Evolutionary conservation across 768 basidiomycete genomes (phyloP), one percentile per base, ranked within the genome.

Genomic region (Termitomyces sp.): DNA sequence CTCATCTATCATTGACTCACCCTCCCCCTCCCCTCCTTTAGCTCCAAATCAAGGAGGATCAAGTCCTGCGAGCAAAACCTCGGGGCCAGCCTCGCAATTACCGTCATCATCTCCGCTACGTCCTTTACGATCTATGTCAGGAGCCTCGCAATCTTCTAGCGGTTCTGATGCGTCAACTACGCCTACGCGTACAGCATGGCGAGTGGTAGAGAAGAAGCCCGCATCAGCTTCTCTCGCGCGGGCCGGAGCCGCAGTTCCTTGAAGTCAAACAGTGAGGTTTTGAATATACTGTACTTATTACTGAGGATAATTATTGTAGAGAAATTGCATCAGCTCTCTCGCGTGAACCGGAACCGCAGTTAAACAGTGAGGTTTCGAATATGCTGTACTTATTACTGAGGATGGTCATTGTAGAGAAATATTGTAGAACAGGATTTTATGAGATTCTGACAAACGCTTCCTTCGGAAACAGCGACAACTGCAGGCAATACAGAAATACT

Each of bases 111-210:
- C 37, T 19, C n/a, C 34, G 14, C 14, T 22, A 14, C 48, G 26
- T 24, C 47, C 48, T 24, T 11, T 26, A 15, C 38, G 58, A 6
- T 34, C 58, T 3, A 43, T 24, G 45, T 58, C 58, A 17, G 50
- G 47, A 21, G 35, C 35, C 19, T 43, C 49, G 34, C 45, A 44
- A 30, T 51, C 45, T 2, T 43, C 45, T 2, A 42, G 17, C 5
- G 43, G 19, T 24, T 28, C 32, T 6, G 47, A 50, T 19, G 35
- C 37, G n/a, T 32, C 47, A n/a, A 21, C 14, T 15, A 59, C 58
- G 5, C 55, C 50, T 26, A 55, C 54, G 12, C 49, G 58, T n/a
- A 59, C 58, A 21, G 58, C 58, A 12, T 59, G 58, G 58, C 54
- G 58, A 15, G 46, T 42, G 4, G 54, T 59, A 17, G 53, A 59